Evolutionary conservation across 2,329 filamentous ascomycete genomes (phyloP).

Genomic region (Lizonia empirigonia): DNA sequence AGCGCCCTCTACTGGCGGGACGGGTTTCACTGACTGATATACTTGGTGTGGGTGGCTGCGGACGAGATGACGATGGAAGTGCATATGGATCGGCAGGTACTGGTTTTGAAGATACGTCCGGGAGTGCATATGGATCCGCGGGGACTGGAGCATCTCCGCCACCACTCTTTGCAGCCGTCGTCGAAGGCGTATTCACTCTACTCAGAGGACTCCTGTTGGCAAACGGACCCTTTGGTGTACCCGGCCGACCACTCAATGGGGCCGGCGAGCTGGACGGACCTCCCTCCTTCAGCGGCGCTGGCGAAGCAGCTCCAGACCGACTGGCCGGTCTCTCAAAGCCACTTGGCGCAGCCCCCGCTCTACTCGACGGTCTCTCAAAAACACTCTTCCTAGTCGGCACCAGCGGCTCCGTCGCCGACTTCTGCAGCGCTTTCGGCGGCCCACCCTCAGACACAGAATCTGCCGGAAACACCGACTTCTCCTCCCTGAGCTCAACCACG

Average conservation of each 20-base stretch:
- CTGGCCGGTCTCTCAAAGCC: slow-evolving; percentile 1
- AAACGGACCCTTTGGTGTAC: slow-evolving; percentile 36
- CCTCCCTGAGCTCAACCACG: slow-evolving; percentile 72
- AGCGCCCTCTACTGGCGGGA: not conserved
- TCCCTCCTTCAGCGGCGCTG: slow-evolving; percentile 4
- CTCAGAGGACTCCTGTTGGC: slow-evolving; percentile 30
- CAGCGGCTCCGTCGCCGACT: slow-evolving; percentile 50
- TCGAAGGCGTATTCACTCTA: slow-evolving; percentile 35
- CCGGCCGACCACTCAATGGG: slow-evolving; percentile 33
- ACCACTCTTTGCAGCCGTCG: slow-evolving; percentile 41
- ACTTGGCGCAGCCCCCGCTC: slow-evolving; percentile 2
- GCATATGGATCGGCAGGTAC: slow-evolving; percentile 3
- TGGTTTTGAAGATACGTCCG: slow-evolving; percentile 22
- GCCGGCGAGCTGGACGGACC: slow-evolving; percentile 19
- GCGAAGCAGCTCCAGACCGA: slow-evolving; percentile 2
- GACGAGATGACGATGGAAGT: slow-evolving; percentile 5
- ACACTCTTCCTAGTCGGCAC: slow-evolving; percentile 58
- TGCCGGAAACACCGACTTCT: slow-evolving; percentile 32
- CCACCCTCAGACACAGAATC: slow-evolving; percentile 15
- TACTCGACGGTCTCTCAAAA: slow-evolving; percentile 44
- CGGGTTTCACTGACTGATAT: slow-evolving; percentile 20
- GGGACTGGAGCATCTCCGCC: slow-evolving; percentile 1
- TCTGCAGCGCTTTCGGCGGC: slow-evolving; percentile 35
- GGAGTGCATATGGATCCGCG: slow-evolving; percentile 13
- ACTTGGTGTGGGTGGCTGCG: slow-evolving; percentile 15